Conservation (phyloP, 2,329 filamentous ascomycete genomes). For the Ophiosphaerella narmari region DNA sequence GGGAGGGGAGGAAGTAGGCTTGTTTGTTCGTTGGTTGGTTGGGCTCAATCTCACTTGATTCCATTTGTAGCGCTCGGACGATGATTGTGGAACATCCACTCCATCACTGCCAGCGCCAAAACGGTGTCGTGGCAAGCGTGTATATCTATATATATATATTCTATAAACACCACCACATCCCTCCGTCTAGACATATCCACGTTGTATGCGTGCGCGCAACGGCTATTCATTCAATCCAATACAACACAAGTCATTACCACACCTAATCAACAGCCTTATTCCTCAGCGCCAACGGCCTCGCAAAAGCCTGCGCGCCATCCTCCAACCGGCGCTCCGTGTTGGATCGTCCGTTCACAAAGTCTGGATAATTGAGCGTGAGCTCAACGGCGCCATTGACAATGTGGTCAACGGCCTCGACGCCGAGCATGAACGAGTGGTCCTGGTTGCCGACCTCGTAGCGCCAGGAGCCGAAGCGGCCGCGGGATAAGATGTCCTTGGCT, state of each 20-base stretch:
- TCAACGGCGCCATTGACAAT: constrained; percentile 88
- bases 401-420: constrained; percentile 89
- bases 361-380: constrained; percentile 93
- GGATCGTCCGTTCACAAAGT: constrained; percentile 83
- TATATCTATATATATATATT: neutral
- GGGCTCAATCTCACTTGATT: too few species aligned
- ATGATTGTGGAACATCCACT: too few species aligned
- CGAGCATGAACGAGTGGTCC: constrained; percentile 97
- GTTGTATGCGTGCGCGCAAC: neutral
- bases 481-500: constrained; percentile 88
- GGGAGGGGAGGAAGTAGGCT: constrained; percentile 18
- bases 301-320: constrained; percentile 64
- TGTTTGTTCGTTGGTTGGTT: too few species aligned
- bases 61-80: too few species aligned
- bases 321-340: constrained; percentile 68
- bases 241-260: neutral
- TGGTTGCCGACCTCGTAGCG: constrained; percentile 97
- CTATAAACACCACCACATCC: neutral
- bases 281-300: constrained; percentile 45
- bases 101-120: neutral
- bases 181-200: neutral
- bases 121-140: neutral
- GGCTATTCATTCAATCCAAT: neutral
- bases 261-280: constrained; percentile 27
- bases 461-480: constrained; percentile 97